Evolutionary conservation across 768 basidiomycete genomes (phyloP), one percentile per base, ranked within the genome.

Genomic region (Kwoniella dejecticola): DNA sequence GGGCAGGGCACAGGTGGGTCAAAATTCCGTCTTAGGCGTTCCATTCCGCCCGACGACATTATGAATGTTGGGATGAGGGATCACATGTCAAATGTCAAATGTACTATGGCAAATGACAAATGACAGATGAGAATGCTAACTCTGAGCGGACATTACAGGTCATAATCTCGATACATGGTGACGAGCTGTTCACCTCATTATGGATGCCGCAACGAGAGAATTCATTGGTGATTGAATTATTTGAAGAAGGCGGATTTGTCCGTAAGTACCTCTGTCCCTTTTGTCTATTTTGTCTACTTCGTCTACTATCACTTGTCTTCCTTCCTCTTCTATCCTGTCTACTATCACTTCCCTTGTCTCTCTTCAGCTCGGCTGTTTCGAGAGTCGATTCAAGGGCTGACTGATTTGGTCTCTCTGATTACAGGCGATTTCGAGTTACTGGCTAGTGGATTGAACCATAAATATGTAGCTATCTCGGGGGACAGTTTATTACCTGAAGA

Each of bases 181-280:
- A 71, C 17, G 71, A 74, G n/a, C 56, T 75, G 6, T 63, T 68
- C 24, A 50, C 56, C 21, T 40, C 67, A 5, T 47, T 78, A 30
- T 78, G 74, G 75, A 78, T 78, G 77, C 67, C 65, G 12, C 52
- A 67, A 3, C 63, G 62, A 1, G 50, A 63, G 21, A 30, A 57
- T 10, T 73, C 74, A 2, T 56, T 73, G 15, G 65, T 78, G 10
- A 65, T 76, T 23, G 71, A 76, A 60, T 31, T 78, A 11, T 76
- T 71, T 54, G 75, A 76, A 52, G 64, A 67, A 19, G 73, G 71
- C 1, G 63, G 68, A 4, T 78, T 73, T 55, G 59, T 64, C 24
- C 77, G 74, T 77, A 38, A 59, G 71, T n/a, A n/a, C n/a, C n/a
- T n/a, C n/a, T n/a, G n/a, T 67, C 23, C 10, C n/a, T n/a, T n/a